phyloP scores from a whole-genome alignment of 2,329 filamentous ascomycete species.

The Hypomyces rosellus region DNA sequence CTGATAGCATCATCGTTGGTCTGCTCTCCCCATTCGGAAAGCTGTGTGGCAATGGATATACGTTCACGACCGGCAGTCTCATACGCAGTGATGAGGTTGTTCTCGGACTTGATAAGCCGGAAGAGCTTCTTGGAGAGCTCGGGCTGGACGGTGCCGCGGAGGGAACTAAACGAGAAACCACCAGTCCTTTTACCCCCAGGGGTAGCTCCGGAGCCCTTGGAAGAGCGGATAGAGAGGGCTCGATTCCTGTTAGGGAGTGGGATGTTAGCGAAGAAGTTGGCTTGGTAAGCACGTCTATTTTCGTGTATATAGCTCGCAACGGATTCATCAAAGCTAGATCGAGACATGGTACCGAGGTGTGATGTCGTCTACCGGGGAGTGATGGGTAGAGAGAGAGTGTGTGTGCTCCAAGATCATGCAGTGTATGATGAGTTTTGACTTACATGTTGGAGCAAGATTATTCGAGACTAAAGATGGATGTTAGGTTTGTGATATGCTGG shows the following conservation, averaged over 20 bases:
- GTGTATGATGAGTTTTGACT: slow-evolving; percentile 1
- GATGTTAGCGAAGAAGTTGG: slow-evolving; percentile 21
- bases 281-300: slow-evolving; percentile 7
- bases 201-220: slow-evolving; percentile 37
- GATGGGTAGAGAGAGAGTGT: background rate
- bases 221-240: slow-evolving; percentile 66
- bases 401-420: background rate
- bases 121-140: slow-evolving; percentile 85
- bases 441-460: slow-evolving; percentile 6
- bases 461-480: background rate
- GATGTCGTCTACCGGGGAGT: background rate
- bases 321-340: slow-evolving; percentile 25
- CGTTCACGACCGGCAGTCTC: slow-evolving; percentile 82
- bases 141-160: slow-evolving; percentile 78
- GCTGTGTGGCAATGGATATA: slow-evolving; percentile 75
- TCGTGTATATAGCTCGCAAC: slow-evolving; percentile 16
- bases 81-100: slow-evolving; percentile 78
- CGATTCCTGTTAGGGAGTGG: slow-evolving; percentile 53
- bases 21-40: slow-evolving; percentile 94
- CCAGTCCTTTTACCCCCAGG: background rate
- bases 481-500: background rate
- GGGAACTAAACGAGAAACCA: slow-evolving; percentile 77
- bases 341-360: slow-evolving; percentile 21
- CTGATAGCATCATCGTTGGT: slow-evolving; percentile 81
- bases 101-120: slow-evolving; percentile 91